These are phyloP conservation scores for Albugo laibachii DNA, from an alignment of 352 stramenopile species.

Conservation along the genomic window DNA sequence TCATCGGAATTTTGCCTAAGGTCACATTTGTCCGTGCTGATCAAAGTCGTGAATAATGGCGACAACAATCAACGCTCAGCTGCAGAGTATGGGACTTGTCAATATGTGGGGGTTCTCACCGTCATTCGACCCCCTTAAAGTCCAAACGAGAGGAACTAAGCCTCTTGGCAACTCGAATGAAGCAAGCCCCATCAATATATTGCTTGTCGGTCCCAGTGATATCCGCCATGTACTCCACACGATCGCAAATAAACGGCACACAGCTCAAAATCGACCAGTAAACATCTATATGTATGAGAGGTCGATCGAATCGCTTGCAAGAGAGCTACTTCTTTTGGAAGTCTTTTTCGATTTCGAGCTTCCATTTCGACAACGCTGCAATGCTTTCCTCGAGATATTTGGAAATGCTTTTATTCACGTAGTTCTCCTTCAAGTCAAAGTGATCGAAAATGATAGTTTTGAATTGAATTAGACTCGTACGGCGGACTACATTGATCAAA, in stretches of 20 bases:
- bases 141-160: slow-evolving; percentile 4
- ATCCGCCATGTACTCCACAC: slow-evolving; percentile 51
- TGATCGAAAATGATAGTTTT: neutral
- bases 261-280: slow-evolving; percentile 15
- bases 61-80: slow-evolving; percentile 23
- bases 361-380: slow-evolving; percentile 77
- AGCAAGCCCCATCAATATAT: slow-evolving; percentile 14
- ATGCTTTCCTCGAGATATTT: slow-evolving; percentile 85
- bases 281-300: slow-evolving; percentile 84
- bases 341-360: slow-evolving; percentile 75
- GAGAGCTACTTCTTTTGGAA: slow-evolving; percentile 77
- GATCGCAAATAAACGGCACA: slow-evolving; percentile 22
- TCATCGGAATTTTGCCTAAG: no score
- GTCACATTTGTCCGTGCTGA: no score
- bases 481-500: slow-evolving; percentile 56
- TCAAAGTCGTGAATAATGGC: slow-evolving; percentile 13
- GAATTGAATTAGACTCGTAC: slow-evolving; percentile 38
- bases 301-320: slow-evolving; percentile 64
- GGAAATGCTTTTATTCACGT: slow-evolving; percentile 81
- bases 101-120: slow-evolving; percentile 79
- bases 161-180: neutral
- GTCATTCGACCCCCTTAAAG: slow-evolving; percentile 25
- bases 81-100: slow-evolving; percentile 64
- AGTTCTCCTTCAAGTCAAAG: neutral
- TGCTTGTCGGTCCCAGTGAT: slow-evolving; percentile 50